Conservation (phyloP, 2,329 filamentous ascomycete genomes). For the Stagonosporopsis chrysanthemi region DNA sequence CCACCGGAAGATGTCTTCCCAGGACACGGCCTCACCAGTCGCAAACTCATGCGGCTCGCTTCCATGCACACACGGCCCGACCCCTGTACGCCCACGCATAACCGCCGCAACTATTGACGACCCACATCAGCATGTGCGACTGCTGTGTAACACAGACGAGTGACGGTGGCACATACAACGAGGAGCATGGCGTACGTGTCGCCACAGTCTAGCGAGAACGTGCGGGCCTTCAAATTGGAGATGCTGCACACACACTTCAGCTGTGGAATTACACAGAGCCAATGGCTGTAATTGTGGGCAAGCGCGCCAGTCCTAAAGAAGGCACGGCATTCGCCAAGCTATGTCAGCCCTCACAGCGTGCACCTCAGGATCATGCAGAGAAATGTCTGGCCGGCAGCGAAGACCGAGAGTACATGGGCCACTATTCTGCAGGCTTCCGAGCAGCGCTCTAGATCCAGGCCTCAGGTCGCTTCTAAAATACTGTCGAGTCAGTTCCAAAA, state of each 20-base stretch:
- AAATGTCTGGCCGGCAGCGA: neutral
- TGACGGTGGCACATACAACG: neutral
- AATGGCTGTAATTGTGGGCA: neutral
- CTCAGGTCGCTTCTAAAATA: neutral
- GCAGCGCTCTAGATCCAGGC: neutral
- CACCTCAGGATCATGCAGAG: neutral
- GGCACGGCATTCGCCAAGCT: neutral
- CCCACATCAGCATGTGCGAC: conserved; percentile 9
- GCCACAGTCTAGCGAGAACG: neutral
- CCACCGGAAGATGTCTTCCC: conserved; percentile 13
- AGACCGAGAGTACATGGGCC: neutral
- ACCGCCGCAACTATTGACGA: conserved; percentile 19
- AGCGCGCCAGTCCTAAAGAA: neutral
- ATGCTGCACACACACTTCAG: neutral
- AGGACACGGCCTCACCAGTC: conserved; percentile 7
- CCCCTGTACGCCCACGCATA: conserved; percentile 19
- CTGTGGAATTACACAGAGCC: neutral
- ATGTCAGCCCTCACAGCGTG: neutral
- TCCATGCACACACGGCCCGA: conserved; percentile 17
- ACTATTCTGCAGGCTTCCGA: neutral
- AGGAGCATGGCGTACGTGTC: neutral
- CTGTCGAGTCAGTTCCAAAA: neutral
- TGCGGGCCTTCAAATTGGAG: neutral
- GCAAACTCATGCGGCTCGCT: conserved; percentile 14
- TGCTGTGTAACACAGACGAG: conserved; percentile 10